Evolutionary conservation across 495 filamentous ascomycete genomes (phyloP).

Genomic region (Friedmanniomyces simplex): DNA sequence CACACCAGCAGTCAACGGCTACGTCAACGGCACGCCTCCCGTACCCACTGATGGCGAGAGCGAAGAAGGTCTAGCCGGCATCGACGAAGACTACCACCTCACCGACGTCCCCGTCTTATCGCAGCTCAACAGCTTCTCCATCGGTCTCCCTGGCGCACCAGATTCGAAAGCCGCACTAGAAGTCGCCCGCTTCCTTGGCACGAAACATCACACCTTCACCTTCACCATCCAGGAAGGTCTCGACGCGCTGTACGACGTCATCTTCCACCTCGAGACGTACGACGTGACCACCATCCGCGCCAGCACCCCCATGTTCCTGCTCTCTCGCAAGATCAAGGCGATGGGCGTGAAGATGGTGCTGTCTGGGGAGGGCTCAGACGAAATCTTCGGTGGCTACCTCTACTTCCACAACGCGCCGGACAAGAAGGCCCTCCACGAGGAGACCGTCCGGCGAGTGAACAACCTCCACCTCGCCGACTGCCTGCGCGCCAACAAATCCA

Average conservation of each 20-base stretch:
- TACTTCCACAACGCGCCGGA: conserved; percentile 94
- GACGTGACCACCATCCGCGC: conserved; percentile 98
- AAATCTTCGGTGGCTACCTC: conserved; percentile 96
- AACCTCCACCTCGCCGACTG: conserved; percentile 93
- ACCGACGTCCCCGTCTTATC: conserved; percentile 79
- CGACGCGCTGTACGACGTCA: conserved; percentile 90
- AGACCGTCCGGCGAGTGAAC: conserved; percentile 86
- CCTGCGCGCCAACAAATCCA: conserved; percentile 96
- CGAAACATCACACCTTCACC: conserved; percentile 93
- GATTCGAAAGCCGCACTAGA: conserved; percentile 81
- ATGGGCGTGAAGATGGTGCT: conserved; percentile 99
- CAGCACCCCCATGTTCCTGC: conserved; percentile 96
- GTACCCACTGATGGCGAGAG: conserved; percentile 33
- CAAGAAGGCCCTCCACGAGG: conserved; percentile 83
- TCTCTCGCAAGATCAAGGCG: conserved; percentile 96
- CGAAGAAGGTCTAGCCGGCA: conserved; percentile 64
- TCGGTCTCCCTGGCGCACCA: conserved; percentile 81
- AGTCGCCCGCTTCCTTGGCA: conserved; percentile 90
- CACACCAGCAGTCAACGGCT: conserved; percentile 29
- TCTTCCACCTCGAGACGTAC: conserved; percentile 94
- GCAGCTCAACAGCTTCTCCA: conserved; percentile 96
- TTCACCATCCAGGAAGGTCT: conserved; percentile 96
- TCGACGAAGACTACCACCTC: conserved; percentile 81
- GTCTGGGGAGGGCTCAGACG: conserved; percentile 89
- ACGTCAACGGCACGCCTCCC: conserved; percentile 32